phyloP scores from a whole-genome alignment of 176 grass and related monocot species.

The Oryza brachyantha region DNA sequence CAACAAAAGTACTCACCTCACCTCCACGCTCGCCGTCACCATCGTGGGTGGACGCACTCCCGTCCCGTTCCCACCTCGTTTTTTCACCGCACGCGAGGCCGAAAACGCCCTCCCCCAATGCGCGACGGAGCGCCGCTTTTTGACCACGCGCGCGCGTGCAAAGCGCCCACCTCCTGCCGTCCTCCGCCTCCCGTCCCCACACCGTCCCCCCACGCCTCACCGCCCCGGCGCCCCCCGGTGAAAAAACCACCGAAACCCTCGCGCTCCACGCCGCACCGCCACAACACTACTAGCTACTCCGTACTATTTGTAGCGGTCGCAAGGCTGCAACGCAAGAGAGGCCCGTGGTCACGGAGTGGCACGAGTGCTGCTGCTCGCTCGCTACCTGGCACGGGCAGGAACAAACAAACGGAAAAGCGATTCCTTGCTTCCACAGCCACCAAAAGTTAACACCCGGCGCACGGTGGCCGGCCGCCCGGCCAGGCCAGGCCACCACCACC shows the following conservation, averaged over 20 bases:
- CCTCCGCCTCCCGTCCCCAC: background rate
- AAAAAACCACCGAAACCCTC: background rate
- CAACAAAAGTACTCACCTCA: background rate
- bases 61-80: background rate
- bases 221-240: background rate
- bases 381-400: constrained; percentile 1
- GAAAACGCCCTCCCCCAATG: background rate
- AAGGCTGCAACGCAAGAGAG: background rate
- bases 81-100: background rate
- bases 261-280: background rate
- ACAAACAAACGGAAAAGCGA: constrained; percentile 28
- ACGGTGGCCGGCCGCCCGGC: background rate
- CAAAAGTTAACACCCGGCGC: constrained; percentile 12
- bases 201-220: too few species aligned
- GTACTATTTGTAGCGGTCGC: background rate
- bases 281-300: background rate
- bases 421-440: constrained; percentile 39
- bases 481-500: background rate
- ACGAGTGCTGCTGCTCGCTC: background rate
- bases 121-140: background rate
- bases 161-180: background rate
- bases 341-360: background rate
- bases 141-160: constrained; percentile 11
- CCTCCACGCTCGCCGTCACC: background rate
- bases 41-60: constrained; percentile 8